A percentile compares a stretch with the other conserved stretches of the same genome.
Conservation (phyloP, 1,284 basidiomycete species). For the Schizopora paradoxa region DNA sequence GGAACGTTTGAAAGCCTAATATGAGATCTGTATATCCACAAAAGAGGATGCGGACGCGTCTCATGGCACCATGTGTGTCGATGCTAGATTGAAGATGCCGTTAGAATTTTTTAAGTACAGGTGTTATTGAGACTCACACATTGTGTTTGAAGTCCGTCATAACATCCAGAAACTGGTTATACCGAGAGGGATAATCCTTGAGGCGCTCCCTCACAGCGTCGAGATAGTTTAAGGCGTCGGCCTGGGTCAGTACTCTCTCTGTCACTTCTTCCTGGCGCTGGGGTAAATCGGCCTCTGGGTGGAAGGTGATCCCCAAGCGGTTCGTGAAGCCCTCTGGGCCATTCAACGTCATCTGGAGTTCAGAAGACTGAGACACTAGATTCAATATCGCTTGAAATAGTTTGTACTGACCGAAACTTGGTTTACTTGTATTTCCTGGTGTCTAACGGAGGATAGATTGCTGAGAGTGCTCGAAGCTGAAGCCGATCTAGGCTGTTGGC, state of each 20-base stretch:
- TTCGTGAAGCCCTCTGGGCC: no score
- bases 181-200: slow-evolving; percentile 88
- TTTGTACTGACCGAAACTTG: no score
- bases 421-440: no score
- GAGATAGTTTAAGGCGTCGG: slow-evolving; percentile 94
- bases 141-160: slow-evolving; percentile 98
- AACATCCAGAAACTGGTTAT: slow-evolving; percentile 96
- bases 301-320: no score
- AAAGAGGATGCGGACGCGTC: slow-evolving; percentile 93
- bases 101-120: slow-evolving; percentile 10
- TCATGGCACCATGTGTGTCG: slow-evolving; percentile 98
- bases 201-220: slow-evolving; percentile 97
- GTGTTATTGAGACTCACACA: slow-evolving; percentile 49
- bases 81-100: slow-evolving; percentile 52
- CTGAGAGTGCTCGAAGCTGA: no score
- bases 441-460: no score
- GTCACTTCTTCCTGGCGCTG: no score
- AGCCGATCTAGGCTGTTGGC: no score
- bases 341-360: no score
- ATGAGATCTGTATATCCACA: slow-evolving; percentile 92
- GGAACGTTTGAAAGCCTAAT: slow-evolving; percentile 98
- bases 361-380: no score
- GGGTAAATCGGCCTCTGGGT: no score
- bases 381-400: no score
- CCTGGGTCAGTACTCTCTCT: slow-evolving; percentile 75